phyloP scores from a whole-genome alignment of 768 basidiomycete genomes.

The Suillus paluster region DNA sequence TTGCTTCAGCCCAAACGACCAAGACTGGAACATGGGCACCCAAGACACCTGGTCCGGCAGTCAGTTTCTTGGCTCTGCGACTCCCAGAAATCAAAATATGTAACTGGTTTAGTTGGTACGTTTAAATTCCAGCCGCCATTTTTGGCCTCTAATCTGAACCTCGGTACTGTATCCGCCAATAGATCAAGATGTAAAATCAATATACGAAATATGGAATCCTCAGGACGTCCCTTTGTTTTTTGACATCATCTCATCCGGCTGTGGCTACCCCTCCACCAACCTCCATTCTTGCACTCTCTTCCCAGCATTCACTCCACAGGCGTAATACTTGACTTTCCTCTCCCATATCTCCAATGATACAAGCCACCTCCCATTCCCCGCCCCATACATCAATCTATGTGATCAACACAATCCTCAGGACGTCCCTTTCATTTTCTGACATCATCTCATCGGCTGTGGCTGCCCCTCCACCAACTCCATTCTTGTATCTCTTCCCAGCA shows the following conservation, averaged over 20 bases:
- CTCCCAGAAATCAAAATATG: constrained; percentile 68
- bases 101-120: constrained; percentile 72
- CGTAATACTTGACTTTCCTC: constrained; percentile 54
- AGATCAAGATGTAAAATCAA: constrained; percentile 75
- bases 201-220: constrained; percentile 80
- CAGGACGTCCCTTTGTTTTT: constrained; percentile 71
- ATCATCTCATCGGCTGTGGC: no score
- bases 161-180: constrained; percentile 14
- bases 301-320: constrained; percentile 11
- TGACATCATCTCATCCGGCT: constrained; percentile 39
- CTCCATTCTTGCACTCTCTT: constrained; percentile 11
- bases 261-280: constrained; percentile 19
- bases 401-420: no score
- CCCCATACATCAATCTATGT: no score
- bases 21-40: constrained; percentile 81
- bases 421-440: no score
- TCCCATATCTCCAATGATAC: constrained; percentile 50
- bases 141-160: constrained; percentile 37
- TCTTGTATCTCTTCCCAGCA: no score
- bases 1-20: constrained; percentile 84
- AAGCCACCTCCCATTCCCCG: constrained; percentile 31
- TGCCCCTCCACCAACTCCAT: no score
- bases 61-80: constrained; percentile 35
- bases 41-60: constrained; percentile 50
- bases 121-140: constrained; percentile 14